These are phyloP conservation scores for Geopyxis carbonaria DNA, from an alignment of 495 filamentous ascomycete species.

Conservation along the genomic window DNA sequence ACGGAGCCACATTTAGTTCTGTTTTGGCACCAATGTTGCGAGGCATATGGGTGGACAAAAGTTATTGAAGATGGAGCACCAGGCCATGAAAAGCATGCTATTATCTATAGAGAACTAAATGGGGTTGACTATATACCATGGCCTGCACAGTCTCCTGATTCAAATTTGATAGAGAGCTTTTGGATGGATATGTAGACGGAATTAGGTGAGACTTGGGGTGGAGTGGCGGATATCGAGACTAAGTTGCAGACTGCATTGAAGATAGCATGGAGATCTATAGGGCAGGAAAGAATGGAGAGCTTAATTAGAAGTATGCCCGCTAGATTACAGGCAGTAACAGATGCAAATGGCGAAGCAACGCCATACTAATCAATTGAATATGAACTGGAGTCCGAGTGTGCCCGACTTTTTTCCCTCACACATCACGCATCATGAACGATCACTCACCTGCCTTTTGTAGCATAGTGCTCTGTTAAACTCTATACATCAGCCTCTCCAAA, in stretches of 20 bases:
- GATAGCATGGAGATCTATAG: background rate
- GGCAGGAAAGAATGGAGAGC: background rate
- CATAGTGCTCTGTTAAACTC: no score
- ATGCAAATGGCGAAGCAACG: slow-evolving; percentile 2
- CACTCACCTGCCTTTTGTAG: no score
- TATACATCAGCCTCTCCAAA: no score
- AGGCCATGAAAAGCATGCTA: slow-evolving; percentile 8
- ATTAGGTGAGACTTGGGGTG: slow-evolving; percentile 4
- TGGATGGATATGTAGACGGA: slow-evolving; percentile 10
- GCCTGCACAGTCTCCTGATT: slow-evolving; percentile 9
- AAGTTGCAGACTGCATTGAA: slow-evolving; percentile 2
- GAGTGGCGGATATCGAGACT: background rate
- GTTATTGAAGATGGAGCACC: slow-evolving; percentile 12
- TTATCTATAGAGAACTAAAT: slow-evolving; percentile 1
- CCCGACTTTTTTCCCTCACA: no score
- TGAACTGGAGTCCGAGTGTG: no score
- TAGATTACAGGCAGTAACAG: slow-evolving; percentile 5
- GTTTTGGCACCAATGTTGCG: slow-evolving; percentile 10
- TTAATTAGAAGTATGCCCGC: slow-evolving; percentile 9
- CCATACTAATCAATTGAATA: no score
- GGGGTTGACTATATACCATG: background rate
- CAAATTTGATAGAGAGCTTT: slow-evolving; percentile 11
- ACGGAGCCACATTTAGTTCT: slow-evolving; percentile 8
- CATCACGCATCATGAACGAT: no score
- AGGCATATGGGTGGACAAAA: slow-evolving; percentile 7